Evolutionary conservation across 1,284 basidiomycete species (phyloP).

Genomic region (Ceratobasidium sp.): DNA sequence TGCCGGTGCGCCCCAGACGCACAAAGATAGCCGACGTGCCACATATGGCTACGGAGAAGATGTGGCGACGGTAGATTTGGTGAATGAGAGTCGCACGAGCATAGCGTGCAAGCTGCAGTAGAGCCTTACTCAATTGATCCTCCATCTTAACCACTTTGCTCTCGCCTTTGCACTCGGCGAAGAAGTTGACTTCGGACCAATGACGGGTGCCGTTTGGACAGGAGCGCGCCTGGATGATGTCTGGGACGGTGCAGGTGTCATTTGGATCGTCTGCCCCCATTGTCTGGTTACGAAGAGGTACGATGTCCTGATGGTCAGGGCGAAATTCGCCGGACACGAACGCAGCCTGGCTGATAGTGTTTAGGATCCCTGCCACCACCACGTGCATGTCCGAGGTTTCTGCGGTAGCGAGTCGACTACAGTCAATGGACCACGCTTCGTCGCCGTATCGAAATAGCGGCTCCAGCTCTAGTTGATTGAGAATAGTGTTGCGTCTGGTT

Average conservation of each 20-base stretch:
- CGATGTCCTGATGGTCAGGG: conserved; percentile 1
- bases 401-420: neutral
- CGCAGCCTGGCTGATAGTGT: conserved; percentile 2
- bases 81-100: conserved; percentile 18
- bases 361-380: neutral
- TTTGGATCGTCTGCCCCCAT: conserved; percentile 14
- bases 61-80: conserved; percentile 3
- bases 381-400: neutral
- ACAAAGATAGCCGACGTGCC: neutral
- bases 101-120: conserved; percentile 26
- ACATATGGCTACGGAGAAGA: neutral
- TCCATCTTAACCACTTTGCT: neutral
- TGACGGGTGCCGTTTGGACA: neutral
- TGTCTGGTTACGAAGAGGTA: neutral
- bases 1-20: neutral
- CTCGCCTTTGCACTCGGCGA: conserved; percentile 22
- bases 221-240: neutral
- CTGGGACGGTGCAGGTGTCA: conserved; percentile 11
- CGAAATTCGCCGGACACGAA: conserved; percentile 3
- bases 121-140: conserved; percentile 10
- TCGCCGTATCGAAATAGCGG: neutral
- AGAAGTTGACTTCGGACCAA: conserved; percentile 17
- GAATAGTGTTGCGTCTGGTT: neutral
- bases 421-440: conserved; percentile 5
- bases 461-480: neutral